Conservation (phyloP, 257 asterid genomes). For the Solanum ossicruentum region DNA sequence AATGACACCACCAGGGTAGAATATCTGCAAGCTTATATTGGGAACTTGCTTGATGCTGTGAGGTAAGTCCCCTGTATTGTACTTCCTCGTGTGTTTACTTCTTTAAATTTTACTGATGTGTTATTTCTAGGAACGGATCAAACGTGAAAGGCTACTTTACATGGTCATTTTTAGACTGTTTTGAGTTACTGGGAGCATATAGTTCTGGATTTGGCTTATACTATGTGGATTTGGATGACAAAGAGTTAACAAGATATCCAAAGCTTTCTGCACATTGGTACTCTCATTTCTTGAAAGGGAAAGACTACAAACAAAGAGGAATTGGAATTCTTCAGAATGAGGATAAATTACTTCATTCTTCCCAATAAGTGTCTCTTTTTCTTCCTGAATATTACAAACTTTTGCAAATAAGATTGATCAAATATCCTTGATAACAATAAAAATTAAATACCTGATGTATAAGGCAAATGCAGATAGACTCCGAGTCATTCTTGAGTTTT, state of each 20-base stretch:
- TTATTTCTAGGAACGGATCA: conserved; percentile 38
- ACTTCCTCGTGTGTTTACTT: neutral
- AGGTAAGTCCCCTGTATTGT: neutral
- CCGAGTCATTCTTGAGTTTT: too few species aligned
- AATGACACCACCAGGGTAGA: conserved; percentile 9
- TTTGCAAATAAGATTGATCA: neutral
- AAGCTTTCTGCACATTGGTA: conserved; percentile 30
- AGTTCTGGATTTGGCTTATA: conserved; percentile 24
- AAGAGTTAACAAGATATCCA: conserved; percentile 23
- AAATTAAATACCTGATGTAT: too few species aligned
- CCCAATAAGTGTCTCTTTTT: too few species aligned
- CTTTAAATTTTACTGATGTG: neutral
- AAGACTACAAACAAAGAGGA: too few species aligned
- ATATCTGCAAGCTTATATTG: conserved; percentile 10
- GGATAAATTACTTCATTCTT: too few species aligned
- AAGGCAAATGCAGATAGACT: neutral
- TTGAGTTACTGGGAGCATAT: conserved; percentile 36
- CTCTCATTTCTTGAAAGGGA: too few species aligned
- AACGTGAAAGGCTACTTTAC: conserved; percentile 38
- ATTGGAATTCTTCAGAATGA: too few species aligned
- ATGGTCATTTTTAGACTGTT: conserved; percentile 56
- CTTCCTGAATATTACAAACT: neutral
- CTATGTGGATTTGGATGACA: conserved; percentile 51
- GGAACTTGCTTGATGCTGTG: conserved; percentile 17
- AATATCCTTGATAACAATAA: neutral